These are phyloP conservation scores for Apiospora phragmitis DNA, from an alignment of 2,329 filamentous ascomycete species.

Conservation along the genomic window DNA sequence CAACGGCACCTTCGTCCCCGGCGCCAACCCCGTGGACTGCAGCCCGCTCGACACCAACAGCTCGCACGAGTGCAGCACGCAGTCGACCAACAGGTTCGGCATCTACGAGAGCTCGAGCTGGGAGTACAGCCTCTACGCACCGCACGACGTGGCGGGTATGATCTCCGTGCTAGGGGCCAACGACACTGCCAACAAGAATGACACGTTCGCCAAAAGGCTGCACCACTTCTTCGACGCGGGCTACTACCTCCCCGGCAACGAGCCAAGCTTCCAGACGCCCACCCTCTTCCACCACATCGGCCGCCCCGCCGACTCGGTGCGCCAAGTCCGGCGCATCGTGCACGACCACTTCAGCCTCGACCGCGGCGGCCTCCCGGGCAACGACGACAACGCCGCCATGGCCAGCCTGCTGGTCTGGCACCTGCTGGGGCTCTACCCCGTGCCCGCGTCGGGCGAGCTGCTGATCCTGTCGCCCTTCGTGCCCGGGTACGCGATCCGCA, in stretches of 20 bases:
- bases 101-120: conserved; percentile 7
- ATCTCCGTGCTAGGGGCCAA: background rate
- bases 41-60: background rate
- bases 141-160: background rate
- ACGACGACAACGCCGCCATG: conserved; percentile 17
- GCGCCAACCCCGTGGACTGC: background rate
- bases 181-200: background rate
- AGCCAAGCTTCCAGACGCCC: conserved; percentile 16
- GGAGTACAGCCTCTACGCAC: conserved; percentile 10
- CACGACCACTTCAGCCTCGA: conserved; percentile 18
- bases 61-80: conserved; percentile 6
- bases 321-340: conserved; percentile 13
- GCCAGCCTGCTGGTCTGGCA: conserved; percentile 10
- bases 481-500: conserved; percentile 7
- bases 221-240: conserved; percentile 10
- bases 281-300: conserved; percentile 13
- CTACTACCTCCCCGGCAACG: conserved; percentile 12
- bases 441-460: background rate
- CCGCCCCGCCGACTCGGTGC: conserved; percentile 9
- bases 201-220: background rate
- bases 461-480: background rate
- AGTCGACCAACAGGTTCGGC: conserved; percentile 8
- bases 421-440: conserved; percentile 1
- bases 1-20: conserved; percentile 1
- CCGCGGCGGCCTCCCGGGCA: conserved; percentile 11